Base-by-base conservation (phyloP, 306 rosid species). In the Trifolium pratense region DNA sequence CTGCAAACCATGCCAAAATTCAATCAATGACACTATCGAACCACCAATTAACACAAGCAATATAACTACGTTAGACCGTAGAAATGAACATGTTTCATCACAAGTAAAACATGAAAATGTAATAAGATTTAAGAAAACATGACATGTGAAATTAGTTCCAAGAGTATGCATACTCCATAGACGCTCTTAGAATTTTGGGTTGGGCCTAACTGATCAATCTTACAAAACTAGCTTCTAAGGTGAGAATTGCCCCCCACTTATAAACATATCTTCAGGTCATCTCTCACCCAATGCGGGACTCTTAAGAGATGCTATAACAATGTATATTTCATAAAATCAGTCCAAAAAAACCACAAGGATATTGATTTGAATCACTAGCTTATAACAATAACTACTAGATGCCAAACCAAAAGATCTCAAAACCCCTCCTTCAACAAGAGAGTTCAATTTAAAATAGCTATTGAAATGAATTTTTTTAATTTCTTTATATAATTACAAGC, bases 1-100 rank as follows among this genome's bases (percentile, higher is more conserved):
- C 87, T 71, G 71, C 71, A 70, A 67, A 70, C 48, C 81, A 79
- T 68, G 66, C 21, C 42, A 32, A 39, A 25, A 62, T 31, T 40
- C 55, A 37, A 82, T 42, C 37, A 45, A 76, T 36, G 9, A 36
- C 39, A 36, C 39, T 7, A 7, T 36, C 1, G 39, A 36, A 36
- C 39, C 39, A 36, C 39, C 39, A 36, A 7, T 36, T 36, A 36
- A 71, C 31, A 61, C 5, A 51, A 73, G 14, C 25, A 53, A 34
- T 52, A 73, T 7, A 10, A 26, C 20, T 29, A 29, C 7, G 14
- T 68, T 76, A 73, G 3, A 55, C 17, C 13, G 5, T 14, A 46
- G 11, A 39, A 9, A 39, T 6, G 11, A 32, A 62, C 20, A 13
- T 6, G 2, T 29, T 29, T 29, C 32, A 29, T 29, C 5, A 29